phyloP scores from a whole-genome alignment of 306 rosid species.

The Fragaria iinumae region DNA sequence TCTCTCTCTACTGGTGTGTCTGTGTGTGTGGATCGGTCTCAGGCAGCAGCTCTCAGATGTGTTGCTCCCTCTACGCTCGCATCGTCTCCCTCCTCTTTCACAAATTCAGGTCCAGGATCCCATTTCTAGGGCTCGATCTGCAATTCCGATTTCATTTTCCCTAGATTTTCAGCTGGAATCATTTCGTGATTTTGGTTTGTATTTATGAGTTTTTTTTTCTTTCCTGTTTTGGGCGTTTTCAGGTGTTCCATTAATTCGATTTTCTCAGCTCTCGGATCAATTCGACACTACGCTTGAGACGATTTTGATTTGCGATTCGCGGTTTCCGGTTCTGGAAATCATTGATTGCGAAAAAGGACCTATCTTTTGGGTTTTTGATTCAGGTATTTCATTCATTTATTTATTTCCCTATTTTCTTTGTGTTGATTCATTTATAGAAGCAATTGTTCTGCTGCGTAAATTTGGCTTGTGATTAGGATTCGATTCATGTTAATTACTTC shows the following conservation, averaged over 20 bases:
- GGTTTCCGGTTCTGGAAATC: neutral
- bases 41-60: slow-evolving; percentile 22
- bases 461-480: slow-evolving; percentile 17
- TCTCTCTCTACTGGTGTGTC: neutral
- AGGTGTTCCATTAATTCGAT: slow-evolving; percentile 40
- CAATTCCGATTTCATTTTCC: neutral
- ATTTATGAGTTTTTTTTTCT: neutral
- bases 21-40: slow-evolving; percentile 28
- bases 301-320: slow-evolving; percentile 12
- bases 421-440: neutral
- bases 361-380: slow-evolving; percentile 19
- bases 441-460: neutral
- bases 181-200: neutral
- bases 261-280: slow-evolving; percentile 33
- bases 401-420: neutral
- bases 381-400: slow-evolving; percentile 34
- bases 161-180: neutral
- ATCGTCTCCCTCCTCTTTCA: slow-evolving; percentile 30
- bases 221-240: slow-evolving; percentile 15
- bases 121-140: slow-evolving; percentile 20
- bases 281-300: slow-evolving; percentile 30
- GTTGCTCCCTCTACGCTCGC: slow-evolving; percentile 35
- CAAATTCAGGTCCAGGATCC: slow-evolving; percentile 30
- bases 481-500: slow-evolving; percentile 20
- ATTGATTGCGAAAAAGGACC: slow-evolving; percentile 26